These are phyloP conservation scores for Trametes versicolor DNA, from an alignment of 1,284 basidiomycete genomes.

Conservation along the genomic window DNA sequence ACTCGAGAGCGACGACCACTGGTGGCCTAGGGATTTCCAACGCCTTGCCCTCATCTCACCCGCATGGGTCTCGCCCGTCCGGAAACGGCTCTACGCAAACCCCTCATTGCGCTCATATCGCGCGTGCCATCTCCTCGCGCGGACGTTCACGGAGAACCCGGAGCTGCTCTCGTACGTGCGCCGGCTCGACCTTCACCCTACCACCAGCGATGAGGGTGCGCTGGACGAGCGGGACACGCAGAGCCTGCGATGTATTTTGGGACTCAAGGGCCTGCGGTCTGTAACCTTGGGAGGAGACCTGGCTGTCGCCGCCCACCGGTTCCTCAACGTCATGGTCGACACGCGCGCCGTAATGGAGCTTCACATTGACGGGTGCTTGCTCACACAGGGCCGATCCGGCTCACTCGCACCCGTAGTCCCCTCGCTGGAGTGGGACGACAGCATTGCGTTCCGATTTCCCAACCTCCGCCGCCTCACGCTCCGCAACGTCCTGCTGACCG, in stretches of 20 bases:
- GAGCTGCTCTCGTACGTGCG: slow-evolving; percentile 49
- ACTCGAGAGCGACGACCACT: slow-evolving; percentile 57
- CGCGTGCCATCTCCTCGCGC: slow-evolving; percentile 53
- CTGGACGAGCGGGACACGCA: slow-evolving; percentile 45
- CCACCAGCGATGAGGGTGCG: slow-evolving; percentile 28
- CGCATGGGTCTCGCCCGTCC: slow-evolving; percentile 55
- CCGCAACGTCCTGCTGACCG: slow-evolving; percentile 54
- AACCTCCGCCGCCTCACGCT: slow-evolving; percentile 48
- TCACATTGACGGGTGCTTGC: slow-evolving; percentile 53
- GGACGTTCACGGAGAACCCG: slow-evolving; percentile 52
- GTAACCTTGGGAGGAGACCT: slow-evolving; percentile 59
- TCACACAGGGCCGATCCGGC: slow-evolving; percentile 13
- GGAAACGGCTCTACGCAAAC: slow-evolving; percentile 56
- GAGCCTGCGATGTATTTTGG: slow-evolving; percentile 54
- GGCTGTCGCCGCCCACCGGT: slow-evolving; percentile 55
- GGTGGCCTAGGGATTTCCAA: slow-evolving; percentile 63
- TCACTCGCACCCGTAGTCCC: slow-evolving; percentile 20
- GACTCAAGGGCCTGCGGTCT: slow-evolving; percentile 50
- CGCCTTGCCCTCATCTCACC: slow-evolving; percentile 57
- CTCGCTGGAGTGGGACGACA: slow-evolving; percentile 46
- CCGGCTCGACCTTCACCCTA: slow-evolving; percentile 55
- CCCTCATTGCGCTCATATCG: slow-evolving; percentile 54
- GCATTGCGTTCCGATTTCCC: slow-evolving; percentile 43
- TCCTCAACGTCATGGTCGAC: slow-evolving; percentile 52
- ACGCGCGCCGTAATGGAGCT: slow-evolving; percentile 54